phyloP scores from a whole-genome alignment of 371 early-diverging fungal species.

The Batkoa obscura region DNA sequence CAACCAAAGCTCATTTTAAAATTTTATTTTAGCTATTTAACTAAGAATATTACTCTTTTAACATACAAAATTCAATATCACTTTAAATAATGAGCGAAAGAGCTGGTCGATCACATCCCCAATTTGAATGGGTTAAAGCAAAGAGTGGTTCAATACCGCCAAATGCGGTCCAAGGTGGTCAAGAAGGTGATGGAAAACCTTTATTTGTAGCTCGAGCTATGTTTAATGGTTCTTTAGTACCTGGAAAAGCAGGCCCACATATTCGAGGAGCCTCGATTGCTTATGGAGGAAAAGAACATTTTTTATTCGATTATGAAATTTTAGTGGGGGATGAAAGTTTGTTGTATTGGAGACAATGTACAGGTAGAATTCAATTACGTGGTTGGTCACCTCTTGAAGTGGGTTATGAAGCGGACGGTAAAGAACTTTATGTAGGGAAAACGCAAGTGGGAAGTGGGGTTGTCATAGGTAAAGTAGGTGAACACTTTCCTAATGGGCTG shows the following conservation, averaged over 20 bases:
- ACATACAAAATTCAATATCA: no score
- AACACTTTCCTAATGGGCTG: conserved; percentile 15
- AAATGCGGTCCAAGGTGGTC: conserved; percentile 9
- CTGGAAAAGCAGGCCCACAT: conserved; percentile 24
- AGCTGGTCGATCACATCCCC: neutral
- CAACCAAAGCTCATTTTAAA: no score
- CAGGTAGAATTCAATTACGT: conserved; percentile 11
- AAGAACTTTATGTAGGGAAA: conserved; percentile 20
- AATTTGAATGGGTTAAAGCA: conserved; percentile 4
- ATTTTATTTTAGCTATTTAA: no score
- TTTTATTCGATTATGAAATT: conserved; percentile 20
- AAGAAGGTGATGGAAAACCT: conserved; percentile 6
- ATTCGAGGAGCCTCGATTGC: conserved; percentile 18
- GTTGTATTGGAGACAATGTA: conserved; percentile 18
- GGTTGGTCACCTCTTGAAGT: conserved; percentile 14
- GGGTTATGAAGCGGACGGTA: conserved; percentile 21
- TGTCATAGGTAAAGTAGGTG: conserved; percentile 21
- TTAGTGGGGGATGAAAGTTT: conserved; percentile 22
- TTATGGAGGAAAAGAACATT: conserved; percentile 19
- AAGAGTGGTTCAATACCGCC: conserved; percentile 5
- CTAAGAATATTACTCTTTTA: no score
- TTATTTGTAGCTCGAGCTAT: conserved; percentile 6
- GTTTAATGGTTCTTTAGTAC: conserved; percentile 19
- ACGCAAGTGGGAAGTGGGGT: conserved; percentile 14
- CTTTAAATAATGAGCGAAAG: no score